Evolutionary conservation across 1,139 yeast genomes (phyloP).

Genomic region (Entelexis paramagnoliae): DNA sequence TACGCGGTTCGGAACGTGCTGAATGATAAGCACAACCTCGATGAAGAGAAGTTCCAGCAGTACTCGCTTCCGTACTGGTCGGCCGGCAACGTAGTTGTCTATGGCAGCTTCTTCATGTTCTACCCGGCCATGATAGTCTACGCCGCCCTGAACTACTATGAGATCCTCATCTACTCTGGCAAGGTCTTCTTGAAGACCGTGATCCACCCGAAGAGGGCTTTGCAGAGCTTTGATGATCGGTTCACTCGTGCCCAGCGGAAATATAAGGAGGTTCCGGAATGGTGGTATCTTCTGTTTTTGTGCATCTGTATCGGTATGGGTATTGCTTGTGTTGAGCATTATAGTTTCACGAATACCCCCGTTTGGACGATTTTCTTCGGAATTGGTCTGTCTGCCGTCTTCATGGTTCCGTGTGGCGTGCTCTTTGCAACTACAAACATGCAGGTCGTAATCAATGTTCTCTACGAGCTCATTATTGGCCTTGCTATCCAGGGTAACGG

Average conservation of each 20-base stretch:
- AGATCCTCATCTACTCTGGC: conserved; percentile 13
- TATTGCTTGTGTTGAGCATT: conserved; percentile 36
- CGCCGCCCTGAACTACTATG: conserved; percentile 29
- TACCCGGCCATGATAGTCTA: conserved; percentile 42
- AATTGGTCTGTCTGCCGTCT: conserved; percentile 30
- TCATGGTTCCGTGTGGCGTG: conserved; percentile 28
- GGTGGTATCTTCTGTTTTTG: conserved; percentile 46
- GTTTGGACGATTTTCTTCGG: conserved; percentile 41
- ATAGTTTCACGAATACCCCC: conserved; percentile 44
- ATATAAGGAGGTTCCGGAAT: conserved; percentile 55
- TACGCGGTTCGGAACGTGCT: conserved; percentile 36
- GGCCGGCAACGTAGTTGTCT: conserved; percentile 43
- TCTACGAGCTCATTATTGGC: conserved; percentile 48
- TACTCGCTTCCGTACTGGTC: conserved; percentile 47
- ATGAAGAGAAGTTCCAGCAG: conserved; percentile 21
- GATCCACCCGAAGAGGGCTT: conserved; percentile 12
- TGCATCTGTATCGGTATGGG: conserved; percentile 39
- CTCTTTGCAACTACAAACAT: conserved; percentile 43
- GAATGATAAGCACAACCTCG: conserved; percentile 25
- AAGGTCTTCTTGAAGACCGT: conserved; percentile 15
- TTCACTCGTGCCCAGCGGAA: conserved; percentile 47
- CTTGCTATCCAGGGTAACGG: conserved; percentile 56
- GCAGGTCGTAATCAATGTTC: conserved; percentile 45
- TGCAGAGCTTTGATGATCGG: conserved; percentile 37
- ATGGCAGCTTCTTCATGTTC: conserved; percentile 44